A percentile compares a stretch with the other conserved stretches of the same genome.
Evolutionary conservation across 2,329 filamentous ascomycete species (phyloP).

Genomic region (Colletotrichum shisoi): DNA sequence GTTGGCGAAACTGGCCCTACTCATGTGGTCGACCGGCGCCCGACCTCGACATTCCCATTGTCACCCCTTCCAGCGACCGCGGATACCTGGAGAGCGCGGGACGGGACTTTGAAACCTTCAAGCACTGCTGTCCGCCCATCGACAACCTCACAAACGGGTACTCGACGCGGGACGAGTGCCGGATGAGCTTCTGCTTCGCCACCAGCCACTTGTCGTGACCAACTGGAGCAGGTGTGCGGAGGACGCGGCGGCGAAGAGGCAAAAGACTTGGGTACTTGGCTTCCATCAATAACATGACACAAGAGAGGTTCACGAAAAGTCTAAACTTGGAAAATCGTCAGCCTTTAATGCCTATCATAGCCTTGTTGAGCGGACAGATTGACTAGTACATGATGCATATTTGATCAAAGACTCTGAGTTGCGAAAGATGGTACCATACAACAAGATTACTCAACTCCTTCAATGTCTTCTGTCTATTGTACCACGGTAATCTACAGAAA

Average conservation of each 20-base stretch:
- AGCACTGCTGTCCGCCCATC: background rate
- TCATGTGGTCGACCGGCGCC: conserved; percentile 9
- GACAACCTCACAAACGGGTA: background rate
- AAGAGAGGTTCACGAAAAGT: too few species aligned
- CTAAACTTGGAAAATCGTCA: too few species aligned
- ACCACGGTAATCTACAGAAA: too few species aligned
- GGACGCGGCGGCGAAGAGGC: background rate
- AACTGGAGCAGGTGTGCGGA: background rate
- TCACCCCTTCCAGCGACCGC: background rate
- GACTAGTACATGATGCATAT: too few species aligned
- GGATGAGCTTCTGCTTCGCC: background rate
- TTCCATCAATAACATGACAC: too few species aligned
- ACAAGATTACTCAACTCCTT: too few species aligned
- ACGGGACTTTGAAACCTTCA: background rate
- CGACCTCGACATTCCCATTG: background rate
- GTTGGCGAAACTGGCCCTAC: background rate
- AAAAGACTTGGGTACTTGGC: too few species aligned
- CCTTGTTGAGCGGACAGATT: too few species aligned
- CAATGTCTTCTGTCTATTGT: too few species aligned
- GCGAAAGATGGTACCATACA: too few species aligned
- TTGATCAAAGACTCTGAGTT: too few species aligned
- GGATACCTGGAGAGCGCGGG: background rate
- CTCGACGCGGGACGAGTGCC: background rate
- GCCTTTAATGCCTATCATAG: too few species aligned
- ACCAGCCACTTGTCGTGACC: background rate